phyloP scores from a whole-genome alignment of 106 monocot genomes.

The Vanilla planifolia region DNA sequence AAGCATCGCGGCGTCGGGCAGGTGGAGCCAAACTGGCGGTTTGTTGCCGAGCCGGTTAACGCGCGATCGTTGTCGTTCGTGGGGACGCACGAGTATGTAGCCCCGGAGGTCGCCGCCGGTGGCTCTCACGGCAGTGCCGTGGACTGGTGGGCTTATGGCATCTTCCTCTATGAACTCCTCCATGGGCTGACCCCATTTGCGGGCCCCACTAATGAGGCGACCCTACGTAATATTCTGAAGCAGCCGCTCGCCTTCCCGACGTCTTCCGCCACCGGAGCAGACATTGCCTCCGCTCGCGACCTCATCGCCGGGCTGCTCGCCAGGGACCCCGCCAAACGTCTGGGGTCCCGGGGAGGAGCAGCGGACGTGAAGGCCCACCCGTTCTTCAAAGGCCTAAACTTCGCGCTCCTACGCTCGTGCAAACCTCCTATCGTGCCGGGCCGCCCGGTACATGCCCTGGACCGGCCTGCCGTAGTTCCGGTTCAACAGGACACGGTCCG shows the following conservation, averaged over 20 bases:
- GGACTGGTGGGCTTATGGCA: slow-evolving; percentile 94
- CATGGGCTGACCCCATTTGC: slow-evolving; percentile 74
- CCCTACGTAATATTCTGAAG: slow-evolving; percentile 62
- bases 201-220: slow-evolving; percentile 47
- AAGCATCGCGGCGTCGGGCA: background rate
- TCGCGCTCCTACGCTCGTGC: slow-evolving; percentile 57
- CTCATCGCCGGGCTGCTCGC: slow-evolving; percentile 45
- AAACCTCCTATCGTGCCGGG: slow-evolving; percentile 49
- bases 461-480: background rate
- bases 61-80: slow-evolving; percentile 77
- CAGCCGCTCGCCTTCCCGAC: slow-evolving; percentile 40
- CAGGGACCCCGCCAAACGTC: slow-evolving; percentile 47
- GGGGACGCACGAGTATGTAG: slow-evolving; percentile 90
- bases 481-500: slow-evolving; percentile 7
- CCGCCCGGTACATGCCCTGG: background rate
- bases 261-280: background rate
- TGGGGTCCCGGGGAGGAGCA: slow-evolving; percentile 47
- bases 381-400: slow-evolving; percentile 76
- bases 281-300: slow-evolving; percentile 22
- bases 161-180: slow-evolving; percentile 78
- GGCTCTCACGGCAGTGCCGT: slow-evolving; percentile 56
- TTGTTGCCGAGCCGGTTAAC: slow-evolving; percentile 67
- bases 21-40: slow-evolving; percentile 13
- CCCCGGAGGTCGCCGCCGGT: slow-evolving; percentile 73
- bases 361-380: slow-evolving; percentile 71